Conservation (phyloP, 306 rosid genomes). For the Vigna hirtella region DNA sequence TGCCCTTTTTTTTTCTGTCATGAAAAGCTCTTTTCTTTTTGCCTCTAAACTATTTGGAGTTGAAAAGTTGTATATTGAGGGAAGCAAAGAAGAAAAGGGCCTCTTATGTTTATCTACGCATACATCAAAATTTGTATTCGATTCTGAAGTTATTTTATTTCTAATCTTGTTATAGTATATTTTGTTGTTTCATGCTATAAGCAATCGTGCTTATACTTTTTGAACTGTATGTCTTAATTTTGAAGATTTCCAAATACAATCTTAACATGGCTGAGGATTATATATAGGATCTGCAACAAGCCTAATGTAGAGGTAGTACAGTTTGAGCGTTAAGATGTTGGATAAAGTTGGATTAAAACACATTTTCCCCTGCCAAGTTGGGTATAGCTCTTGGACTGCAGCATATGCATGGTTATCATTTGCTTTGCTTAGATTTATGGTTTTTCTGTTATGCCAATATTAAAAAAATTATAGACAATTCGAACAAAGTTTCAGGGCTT, state of each 20-base stretch:
- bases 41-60: background rate
- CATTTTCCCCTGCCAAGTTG: background rate
- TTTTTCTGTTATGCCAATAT: background rate
- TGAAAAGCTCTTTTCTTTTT: background rate
- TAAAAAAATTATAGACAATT: background rate
- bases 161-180: background rate
- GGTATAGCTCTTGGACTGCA: background rate
- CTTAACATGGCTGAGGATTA: background rate
- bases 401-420: background rate
- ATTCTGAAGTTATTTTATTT: background rate
- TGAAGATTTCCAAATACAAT: conserved; percentile 2
- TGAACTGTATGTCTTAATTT: background rate
- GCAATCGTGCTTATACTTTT: background rate
- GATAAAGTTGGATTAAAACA: background rate
- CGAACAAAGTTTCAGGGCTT: background rate
- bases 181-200: background rate
- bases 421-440: background rate
- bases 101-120: background rate
- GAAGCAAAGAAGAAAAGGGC: background rate
- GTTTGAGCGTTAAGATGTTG: background rate
- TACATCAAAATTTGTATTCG: background rate
- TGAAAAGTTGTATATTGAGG: background rate
- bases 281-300: background rate
- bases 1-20: background rate
- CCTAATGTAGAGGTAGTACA: background rate